phyloP scores from a whole-genome alignment of 1,284 basidiomycete species.

The Moniliophthora roreri region DNA sequence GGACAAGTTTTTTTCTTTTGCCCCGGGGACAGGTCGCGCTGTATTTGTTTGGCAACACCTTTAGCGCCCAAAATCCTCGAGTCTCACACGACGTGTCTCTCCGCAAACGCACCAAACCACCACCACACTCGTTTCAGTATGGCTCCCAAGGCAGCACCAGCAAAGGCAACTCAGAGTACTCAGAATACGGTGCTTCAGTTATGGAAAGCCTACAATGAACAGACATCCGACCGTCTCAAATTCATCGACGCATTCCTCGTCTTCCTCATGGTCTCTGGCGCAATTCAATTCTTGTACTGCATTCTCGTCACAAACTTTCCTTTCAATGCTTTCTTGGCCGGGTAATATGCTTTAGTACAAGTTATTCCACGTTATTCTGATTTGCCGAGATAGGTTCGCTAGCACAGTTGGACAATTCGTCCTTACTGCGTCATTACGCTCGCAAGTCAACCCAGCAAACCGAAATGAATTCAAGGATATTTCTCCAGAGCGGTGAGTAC shows the following conservation, averaged over 20 bases:
- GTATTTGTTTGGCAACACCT: constrained; percentile 29
- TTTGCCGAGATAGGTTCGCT: constrained; percentile 65
- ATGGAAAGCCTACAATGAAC: constrained; percentile 75
- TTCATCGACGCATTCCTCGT: constrained; percentile 92
- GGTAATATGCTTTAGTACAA: constrained; percentile 54
- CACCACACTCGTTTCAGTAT: constrained; percentile 18
- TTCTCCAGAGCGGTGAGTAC: constrained; percentile 86
- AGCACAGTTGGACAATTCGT: constrained; percentile 98
- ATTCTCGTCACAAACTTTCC: constrained; percentile 91
- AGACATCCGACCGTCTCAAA: constrained; percentile 85
- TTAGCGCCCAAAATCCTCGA: constrained; percentile 10
- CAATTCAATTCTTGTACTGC: constrained; percentile 92
- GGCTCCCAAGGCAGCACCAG: constrained; percentile 35
- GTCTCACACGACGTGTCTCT: constrained; percentile 16
- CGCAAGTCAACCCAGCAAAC: constrained; percentile 90
- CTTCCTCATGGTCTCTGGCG: constrained; percentile 90
- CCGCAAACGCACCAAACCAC: constrained; percentile 1
- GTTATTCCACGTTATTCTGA: neutral
- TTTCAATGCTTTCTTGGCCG: constrained; percentile 95
- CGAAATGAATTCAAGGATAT: constrained; percentile 81
- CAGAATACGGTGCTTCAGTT: constrained; percentile 48
- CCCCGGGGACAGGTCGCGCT: no score
- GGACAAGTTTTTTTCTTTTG: constrained; percentile 1
- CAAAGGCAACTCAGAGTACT: constrained; percentile 33
- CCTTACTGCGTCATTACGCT: constrained; percentile 86